Evolutionary conservation across 1,284 basidiomycete genomes (phyloP), one percentile per base, ranked within the genome.

Genomic region (Earliella scabrosa): DNA sequence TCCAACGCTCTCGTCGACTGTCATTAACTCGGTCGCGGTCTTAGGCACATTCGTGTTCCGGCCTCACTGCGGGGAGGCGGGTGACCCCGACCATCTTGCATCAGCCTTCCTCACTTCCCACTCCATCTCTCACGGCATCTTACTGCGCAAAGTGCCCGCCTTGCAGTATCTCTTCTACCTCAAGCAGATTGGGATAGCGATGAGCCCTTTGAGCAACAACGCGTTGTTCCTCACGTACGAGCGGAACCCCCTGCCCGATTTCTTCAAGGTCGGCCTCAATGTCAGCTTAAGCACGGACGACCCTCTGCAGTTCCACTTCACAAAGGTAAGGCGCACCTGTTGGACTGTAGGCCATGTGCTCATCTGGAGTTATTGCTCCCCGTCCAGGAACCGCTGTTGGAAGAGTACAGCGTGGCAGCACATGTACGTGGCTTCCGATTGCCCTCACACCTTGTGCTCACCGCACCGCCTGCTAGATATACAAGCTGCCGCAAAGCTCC

Each of bases 121-220:
- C 71, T 98, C 96, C 0, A 99, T 99, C 71, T 98, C 97, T 14
- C 97, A 99, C 71, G 97, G 97, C 36, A 99, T 99, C 70, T 79
- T 98, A 21, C 82, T 99, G 11, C 90, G 97, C 60, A 99, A 99
- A 73, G 97, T 99, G 1, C 97, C 97, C 0, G 96, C 95, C 0
- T 76, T 93, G 43, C 92, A 94, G 66, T 97, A 97, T 68, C 82
- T 97, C 11, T 99, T 96, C 78, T 99, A 99, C 73, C 79, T 98
- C 61, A 95, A 93, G 75, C 95, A 97, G 75, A 97, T 98, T 58
- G 96, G 95, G 7, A 83, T 99, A 18, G 97, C 97, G 6, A 99
- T 99, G 97, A 96, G 93, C 67, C 97, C 97, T 0, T 76, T 99
- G 40, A 95, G 92, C 72, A 99, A 99, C 74, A 99, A 99, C 66